Percentiles rank a stretch among this genome's conserved stretches.
phyloP scores from a whole-genome alignment of 805 yeast genomes.

The Yarrowia yakushimensis region DNA sequence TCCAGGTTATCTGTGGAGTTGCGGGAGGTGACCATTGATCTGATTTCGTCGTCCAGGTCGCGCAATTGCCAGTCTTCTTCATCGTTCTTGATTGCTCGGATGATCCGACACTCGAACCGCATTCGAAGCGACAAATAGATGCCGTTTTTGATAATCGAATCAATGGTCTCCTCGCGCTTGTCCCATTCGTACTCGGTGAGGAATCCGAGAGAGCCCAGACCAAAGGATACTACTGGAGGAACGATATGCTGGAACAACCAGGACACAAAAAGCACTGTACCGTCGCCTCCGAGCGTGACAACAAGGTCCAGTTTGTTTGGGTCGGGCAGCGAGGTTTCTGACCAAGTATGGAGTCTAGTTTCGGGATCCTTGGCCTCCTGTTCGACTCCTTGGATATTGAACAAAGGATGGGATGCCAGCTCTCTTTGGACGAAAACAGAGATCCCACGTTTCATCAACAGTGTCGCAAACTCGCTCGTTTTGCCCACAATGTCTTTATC shows the following conservation, averaged over 20 bases:
- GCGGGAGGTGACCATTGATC: slow-evolving; percentile 7
- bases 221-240: slow-evolving; percentile 87
- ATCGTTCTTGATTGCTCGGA: slow-evolving; percentile 37
- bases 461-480: slow-evolving; percentile 31
- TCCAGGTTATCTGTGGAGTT: slow-evolving; percentile 20
- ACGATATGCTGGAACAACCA: slow-evolving; percentile 78
- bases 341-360: neutral
- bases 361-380: slow-evolving; percentile 48
- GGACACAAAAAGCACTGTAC: slow-evolving; percentile 87
- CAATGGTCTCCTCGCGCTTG: slow-evolving; percentile 40
- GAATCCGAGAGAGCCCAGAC: slow-evolving; percentile 90
- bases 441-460: neutral
- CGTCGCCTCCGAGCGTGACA: slow-evolving; percentile 90
- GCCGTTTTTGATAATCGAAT: slow-evolving; percentile 43
- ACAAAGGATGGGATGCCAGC: slow-evolving; percentile 30
- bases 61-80: slow-evolving; percentile 26
- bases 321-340: slow-evolving; percentile 40
- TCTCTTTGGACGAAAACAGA: slow-evolving; percentile 27
- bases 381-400: slow-evolving; percentile 39
- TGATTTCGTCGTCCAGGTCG: slow-evolving; percentile 34
- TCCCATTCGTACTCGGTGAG: slow-evolving; percentile 64
- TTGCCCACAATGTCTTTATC: slow-evolving; percentile 29
- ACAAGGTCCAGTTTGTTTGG: slow-evolving; percentile 53
- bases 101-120: slow-evolving; percentile 51
- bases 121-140: slow-evolving; percentile 48